Conservation (phyloP, 1,284 basidiomycete species). For the Sporisorium scitamineum region DNA sequence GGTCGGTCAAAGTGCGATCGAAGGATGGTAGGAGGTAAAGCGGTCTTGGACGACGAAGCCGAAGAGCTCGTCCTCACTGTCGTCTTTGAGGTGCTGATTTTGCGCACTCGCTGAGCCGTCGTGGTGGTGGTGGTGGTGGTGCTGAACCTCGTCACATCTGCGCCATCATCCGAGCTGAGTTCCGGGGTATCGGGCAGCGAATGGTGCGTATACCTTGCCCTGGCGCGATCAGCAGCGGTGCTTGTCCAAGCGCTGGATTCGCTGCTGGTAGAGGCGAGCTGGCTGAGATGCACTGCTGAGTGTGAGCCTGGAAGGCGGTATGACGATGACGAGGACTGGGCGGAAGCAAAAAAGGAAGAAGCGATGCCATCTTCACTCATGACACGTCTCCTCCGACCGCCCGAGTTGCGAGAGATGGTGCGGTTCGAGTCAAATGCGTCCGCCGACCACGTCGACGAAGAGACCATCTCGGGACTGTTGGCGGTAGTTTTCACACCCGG, state of each 20-base stretch:
- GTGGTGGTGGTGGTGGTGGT: constrained; percentile 40
- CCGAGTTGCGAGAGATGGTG: constrained; percentile 28
- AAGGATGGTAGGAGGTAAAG: constrained; percentile 40
- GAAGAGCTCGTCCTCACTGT: constrained; percentile 22
- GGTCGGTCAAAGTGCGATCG: constrained; percentile 44
- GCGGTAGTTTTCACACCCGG: constrained; percentile 17
- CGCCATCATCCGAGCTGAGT: constrained; percentile 48
- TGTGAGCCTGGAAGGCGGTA: constrained; percentile 32
- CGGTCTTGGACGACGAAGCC: constrained; percentile 7
- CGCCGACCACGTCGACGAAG: constrained; percentile 12
- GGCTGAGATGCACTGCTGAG: constrained; percentile 31
- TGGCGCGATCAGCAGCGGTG: constrained; percentile 11
- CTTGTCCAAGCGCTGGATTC: constrained; percentile 9
- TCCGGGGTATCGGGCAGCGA: constrained; percentile 52
- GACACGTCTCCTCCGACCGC: constrained; percentile 41
- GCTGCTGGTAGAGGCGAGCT: constrained; percentile 1
- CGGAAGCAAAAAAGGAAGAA: constrained; percentile 16
- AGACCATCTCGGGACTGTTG: constrained; percentile 31
- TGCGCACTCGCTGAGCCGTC: constrained; percentile 23
- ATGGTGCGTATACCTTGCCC: constrained; percentile 3
- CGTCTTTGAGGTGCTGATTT: constrained; percentile 31
- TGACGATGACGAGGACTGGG: constrained; percentile 5
- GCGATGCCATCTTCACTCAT: constrained; percentile 54
- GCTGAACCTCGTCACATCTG: constrained; percentile 29
- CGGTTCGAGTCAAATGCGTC: constrained; percentile 22